phyloP scores from a whole-genome alignment of 305 asterid species.

The Fraxinus ornus region DNA sequence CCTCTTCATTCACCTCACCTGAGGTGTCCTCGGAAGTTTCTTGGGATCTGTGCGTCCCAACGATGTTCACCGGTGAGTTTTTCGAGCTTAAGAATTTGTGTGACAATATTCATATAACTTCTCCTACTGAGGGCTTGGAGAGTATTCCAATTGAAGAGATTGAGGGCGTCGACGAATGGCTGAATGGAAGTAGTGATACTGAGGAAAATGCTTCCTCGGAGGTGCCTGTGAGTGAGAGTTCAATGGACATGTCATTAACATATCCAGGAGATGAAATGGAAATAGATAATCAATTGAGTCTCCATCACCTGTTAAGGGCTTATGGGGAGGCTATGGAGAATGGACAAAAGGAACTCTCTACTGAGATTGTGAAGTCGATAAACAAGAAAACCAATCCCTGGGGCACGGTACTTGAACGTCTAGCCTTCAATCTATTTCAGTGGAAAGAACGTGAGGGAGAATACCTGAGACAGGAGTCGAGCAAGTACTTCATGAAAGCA shows the following conservation, averaged over 20 bases:
- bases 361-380: slow-evolving; percentile 43
- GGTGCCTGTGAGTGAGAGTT: slow-evolving; percentile 28
- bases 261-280: slow-evolving; percentile 35
- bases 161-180: slow-evolving; percentile 40
- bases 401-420: slow-evolving; percentile 50
- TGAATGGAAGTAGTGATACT: slow-evolving; percentile 40
- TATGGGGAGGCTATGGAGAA: slow-evolving; percentile 65
- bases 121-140: slow-evolving; percentile 28
- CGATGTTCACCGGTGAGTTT: slow-evolving; percentile 34
- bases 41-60: slow-evolving; percentile 10
- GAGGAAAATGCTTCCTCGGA: slow-evolving; percentile 36
- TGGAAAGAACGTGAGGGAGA: slow-evolving; percentile 35
- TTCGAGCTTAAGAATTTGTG: slow-evolving; percentile 32
- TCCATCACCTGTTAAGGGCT: slow-evolving; percentile 53
- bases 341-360: slow-evolving; percentile 49
- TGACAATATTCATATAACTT: slow-evolving; percentile 30
- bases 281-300: slow-evolving; percentile 36
- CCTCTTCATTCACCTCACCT: slow-evolving; percentile 37
- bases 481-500: slow-evolving; percentile 47
- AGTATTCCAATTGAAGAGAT: slow-evolving; percentile 12
- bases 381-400: slow-evolving; percentile 43
- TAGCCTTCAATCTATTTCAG: slow-evolving; percentile 53
- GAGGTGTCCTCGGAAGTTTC: slow-evolving; percentile 30
- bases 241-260: slow-evolving; percentile 18
- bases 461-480: slow-evolving; percentile 50